A percentile compares a stretch with the other conserved stretches of the same genome.
Conservation (phyloP, 2,329 filamentous ascomycete genomes). For the Furcasterigmium sp. region DNA sequence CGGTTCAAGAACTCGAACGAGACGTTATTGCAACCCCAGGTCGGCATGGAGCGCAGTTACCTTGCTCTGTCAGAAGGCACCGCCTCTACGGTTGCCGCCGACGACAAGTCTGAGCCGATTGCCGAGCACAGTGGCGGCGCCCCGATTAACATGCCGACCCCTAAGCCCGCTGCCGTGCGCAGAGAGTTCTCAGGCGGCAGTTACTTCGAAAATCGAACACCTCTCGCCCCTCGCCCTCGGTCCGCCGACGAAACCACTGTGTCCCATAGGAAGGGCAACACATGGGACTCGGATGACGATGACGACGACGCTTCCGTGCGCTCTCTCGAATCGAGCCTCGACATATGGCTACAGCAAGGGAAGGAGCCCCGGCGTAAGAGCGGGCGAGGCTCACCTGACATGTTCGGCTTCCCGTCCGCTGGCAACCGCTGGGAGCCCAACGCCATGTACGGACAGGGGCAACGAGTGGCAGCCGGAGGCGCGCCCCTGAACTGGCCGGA, state of each 20-base stretch:
- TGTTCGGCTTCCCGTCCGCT: constrained; percentile 46
- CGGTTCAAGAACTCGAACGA: constrained; percentile 47
- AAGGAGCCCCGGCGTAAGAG: constrained; percentile 40
- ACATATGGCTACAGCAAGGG: constrained; percentile 48
- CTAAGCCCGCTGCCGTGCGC: background rate
- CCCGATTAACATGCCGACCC: constrained; percentile 15
- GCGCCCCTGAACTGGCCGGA: constrained; percentile 28
- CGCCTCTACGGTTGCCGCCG: constrained; percentile 12
- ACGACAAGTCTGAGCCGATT: constrained; percentile 1
- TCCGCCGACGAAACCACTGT: constrained; percentile 42
- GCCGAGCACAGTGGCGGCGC: constrained; percentile 11
- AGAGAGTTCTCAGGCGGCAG: constrained; percentile 12
- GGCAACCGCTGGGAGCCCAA: constrained; percentile 40
- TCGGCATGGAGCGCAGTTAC: constrained; percentile 23
- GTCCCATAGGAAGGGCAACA: constrained; percentile 31
- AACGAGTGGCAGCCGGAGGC: constrained; percentile 21
- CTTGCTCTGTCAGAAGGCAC: constrained; percentile 20
- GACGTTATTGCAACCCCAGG: constrained; percentile 29
- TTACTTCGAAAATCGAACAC: constrained; percentile 22
- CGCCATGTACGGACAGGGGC: constrained; percentile 38
- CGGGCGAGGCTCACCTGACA: constrained; percentile 39
- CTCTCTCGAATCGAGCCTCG: constrained; percentile 44
- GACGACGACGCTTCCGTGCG: constrained; percentile 33
- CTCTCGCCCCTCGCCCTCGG: constrained; percentile 33
- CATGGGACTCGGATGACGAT: constrained; percentile 39